Evolutionary conservation across 768 basidiomycete genomes (phyloP).

Genomic region (Tricholoma sp.): DNA sequence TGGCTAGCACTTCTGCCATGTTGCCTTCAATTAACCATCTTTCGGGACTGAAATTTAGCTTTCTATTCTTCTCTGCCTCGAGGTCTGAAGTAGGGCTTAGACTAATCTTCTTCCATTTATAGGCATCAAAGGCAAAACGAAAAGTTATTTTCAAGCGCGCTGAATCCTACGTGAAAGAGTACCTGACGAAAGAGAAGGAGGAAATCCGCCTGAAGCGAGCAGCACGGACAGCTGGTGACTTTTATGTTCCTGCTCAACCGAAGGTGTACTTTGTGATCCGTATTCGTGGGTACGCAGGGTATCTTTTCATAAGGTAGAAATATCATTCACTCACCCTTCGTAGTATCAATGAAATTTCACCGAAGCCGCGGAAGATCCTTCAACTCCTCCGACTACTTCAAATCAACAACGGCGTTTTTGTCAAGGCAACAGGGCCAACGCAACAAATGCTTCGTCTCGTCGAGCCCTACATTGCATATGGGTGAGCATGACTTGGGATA

Average conservation of each 20-base stretch:
- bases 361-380: constrained; percentile 98
- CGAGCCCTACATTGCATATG: constrained; percentile 97
- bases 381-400: constrained; percentile 98
- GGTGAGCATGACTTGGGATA: constrained; percentile 42
- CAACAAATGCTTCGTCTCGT: constrained; percentile 97
- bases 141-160: constrained; percentile 99
- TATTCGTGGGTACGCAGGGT: constrained; percentile 93
- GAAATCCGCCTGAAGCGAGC: constrained; percentile 93
- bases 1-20: constrained; percentile 83
- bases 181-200: constrained; percentile 87
- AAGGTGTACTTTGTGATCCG: constrained; percentile 98
- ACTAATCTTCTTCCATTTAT: constrained; percentile 6
- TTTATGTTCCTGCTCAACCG: constrained; percentile 94
- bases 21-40: constrained; percentile 86
- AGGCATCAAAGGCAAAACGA: constrained; percentile 90
- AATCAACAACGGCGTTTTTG: constrained; percentile 99
- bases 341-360: constrained; percentile 99
- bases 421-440: constrained; percentile 95
- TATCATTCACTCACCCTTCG: constrained; percentile 6
- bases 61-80: constrained; percentile 4
- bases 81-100: constrained; percentile 4
- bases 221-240: constrained; percentile 89
- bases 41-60: constrained; percentile 69
- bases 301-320: background rate
- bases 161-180: constrained; percentile 97